A percentile compares a stretch with the other conserved stretches of the same genome.
These are phyloP conservation scores for Globisporangium mamillatum DNA, from an alignment of 352 stramenopile species.

Conservation along the genomic window DNA sequence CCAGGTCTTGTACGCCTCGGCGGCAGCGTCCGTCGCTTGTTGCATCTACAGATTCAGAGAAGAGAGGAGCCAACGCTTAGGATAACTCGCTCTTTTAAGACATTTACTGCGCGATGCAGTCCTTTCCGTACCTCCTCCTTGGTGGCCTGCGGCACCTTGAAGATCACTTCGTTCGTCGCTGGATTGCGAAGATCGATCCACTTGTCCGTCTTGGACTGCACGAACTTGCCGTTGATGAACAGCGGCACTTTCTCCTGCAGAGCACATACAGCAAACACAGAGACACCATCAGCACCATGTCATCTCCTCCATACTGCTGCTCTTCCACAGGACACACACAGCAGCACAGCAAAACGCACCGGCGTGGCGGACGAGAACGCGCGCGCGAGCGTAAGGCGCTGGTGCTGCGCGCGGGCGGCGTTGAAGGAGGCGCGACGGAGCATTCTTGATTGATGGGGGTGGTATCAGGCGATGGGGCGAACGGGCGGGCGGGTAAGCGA, in stretches of 20 bases:
- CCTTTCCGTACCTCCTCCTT: constrained; percentile 53
- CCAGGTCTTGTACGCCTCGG: constrained; percentile 91
- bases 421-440: constrained; percentile 16
- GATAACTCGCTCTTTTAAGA: not conserved
- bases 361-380: constrained; percentile 37
- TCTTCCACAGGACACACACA: not conserved
- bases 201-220: constrained; percentile 88
- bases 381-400: constrained; percentile 19
- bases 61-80: not conserved
- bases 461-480: not conserved
- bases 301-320: not conserved
- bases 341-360: constrained; percentile 18
- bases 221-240: constrained; percentile 93
- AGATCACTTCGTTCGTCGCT: constrained; percentile 89
- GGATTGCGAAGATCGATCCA: constrained; percentile 93
- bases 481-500: not conserved
- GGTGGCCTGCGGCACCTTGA: constrained; percentile 83
- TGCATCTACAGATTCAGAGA: constrained; percentile 58
- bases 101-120: not conserved
- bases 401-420: constrained; percentile 14
- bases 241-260: constrained; percentile 66
- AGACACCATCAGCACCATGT: not conserved
- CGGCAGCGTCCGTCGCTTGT: constrained; percentile 68
- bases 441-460: not conserved
- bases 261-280: not conserved